Conservation (phyloP, 306 rosid genomes). For the Hippophae rhamnoides region DNA sequence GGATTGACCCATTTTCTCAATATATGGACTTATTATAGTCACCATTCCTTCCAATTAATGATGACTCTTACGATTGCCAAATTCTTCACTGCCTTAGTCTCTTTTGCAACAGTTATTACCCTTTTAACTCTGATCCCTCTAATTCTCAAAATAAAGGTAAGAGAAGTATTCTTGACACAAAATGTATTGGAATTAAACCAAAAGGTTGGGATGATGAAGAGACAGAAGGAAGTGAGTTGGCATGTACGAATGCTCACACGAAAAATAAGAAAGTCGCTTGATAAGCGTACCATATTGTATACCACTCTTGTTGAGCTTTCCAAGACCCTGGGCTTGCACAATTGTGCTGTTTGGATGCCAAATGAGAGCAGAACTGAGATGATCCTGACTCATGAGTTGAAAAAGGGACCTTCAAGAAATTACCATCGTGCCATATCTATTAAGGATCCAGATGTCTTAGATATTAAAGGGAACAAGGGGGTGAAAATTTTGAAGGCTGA, state of each 20-base stretch:
- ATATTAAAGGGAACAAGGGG: slow-evolving; percentile 40
- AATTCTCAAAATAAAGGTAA: slow-evolving; percentile 59
- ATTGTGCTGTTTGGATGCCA: slow-evolving; percentile 88
- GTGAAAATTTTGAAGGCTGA: slow-evolving; percentile 56
- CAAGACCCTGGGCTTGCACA: slow-evolving; percentile 54
- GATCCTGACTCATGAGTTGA: slow-evolving; percentile 66
- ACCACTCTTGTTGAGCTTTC: slow-evolving; percentile 80
- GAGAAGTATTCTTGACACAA: slow-evolving; percentile 63
- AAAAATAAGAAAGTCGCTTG: slow-evolving; percentile 66
- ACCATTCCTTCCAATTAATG: slow-evolving; percentile 51
- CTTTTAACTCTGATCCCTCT: slow-evolving; percentile 67
- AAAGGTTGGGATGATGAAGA: slow-evolving; percentile 80
- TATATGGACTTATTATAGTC: slow-evolving; percentile 42
- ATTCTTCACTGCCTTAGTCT: slow-evolving; percentile 74
- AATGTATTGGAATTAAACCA: slow-evolving; percentile 65
- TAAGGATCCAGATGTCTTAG: slow-evolving; percentile 46
- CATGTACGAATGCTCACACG: slow-evolving; percentile 76
- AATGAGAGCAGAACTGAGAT: slow-evolving; percentile 38
- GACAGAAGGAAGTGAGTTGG: slow-evolving; percentile 67
- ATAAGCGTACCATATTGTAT: slow-evolving; percentile 63
- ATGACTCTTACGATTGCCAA: slow-evolving; percentile 58
- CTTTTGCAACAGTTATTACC: slow-evolving; percentile 71
- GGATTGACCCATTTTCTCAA: slow-evolving; percentile 39
- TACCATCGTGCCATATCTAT: slow-evolving; percentile 40
- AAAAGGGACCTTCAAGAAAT: slow-evolving; percentile 17